Conservation (phyloP, 352 stramenopile genomes). For the Aphanomyces astaci region DNA sequence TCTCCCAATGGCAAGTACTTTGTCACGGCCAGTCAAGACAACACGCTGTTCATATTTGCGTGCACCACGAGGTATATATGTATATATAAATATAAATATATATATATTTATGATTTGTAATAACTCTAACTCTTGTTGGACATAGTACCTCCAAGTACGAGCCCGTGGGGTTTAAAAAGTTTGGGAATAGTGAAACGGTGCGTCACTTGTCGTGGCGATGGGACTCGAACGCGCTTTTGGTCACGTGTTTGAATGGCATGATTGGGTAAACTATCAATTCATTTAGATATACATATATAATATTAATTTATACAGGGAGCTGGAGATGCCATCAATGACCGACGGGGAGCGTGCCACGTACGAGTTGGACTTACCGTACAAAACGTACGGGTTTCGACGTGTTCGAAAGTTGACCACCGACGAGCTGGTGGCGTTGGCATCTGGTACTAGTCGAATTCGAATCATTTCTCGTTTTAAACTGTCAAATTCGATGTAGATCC, state of each 20-base stretch:
- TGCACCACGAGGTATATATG: conserved; percentile 36
- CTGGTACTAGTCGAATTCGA: not conserved
- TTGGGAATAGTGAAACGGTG: conserved; percentile 31
- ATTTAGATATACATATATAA: not conserved
- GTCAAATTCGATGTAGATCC: not conserved
- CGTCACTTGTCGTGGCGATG: conserved; percentile 52
- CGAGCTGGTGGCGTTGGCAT: conserved; percentile 3
- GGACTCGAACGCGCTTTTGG: conserved; percentile 57
- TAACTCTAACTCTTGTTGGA: conserved; percentile 36
- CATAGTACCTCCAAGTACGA: conserved; percentile 41
- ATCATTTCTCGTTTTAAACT: not conserved
- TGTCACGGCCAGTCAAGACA: conserved; percentile 66
- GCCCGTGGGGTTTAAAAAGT: conserved; percentile 55
- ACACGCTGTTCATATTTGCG: conserved; percentile 84
- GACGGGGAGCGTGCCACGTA: conserved; percentile 12
- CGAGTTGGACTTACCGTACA: not conserved
- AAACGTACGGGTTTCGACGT: conserved; percentile 5
- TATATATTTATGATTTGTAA: too few relatives aligned
- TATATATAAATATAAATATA: too few relatives aligned
- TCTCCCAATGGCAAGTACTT: conserved; percentile 61
- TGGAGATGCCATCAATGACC: not conserved
- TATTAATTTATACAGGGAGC: not conserved
- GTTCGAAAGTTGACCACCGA: not conserved
- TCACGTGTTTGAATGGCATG: conserved; percentile 51
- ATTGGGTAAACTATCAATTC: conserved; percentile 50